Conservation (phyloP, 306 rosid species). For the Coriaria nepalensis region DNA sequence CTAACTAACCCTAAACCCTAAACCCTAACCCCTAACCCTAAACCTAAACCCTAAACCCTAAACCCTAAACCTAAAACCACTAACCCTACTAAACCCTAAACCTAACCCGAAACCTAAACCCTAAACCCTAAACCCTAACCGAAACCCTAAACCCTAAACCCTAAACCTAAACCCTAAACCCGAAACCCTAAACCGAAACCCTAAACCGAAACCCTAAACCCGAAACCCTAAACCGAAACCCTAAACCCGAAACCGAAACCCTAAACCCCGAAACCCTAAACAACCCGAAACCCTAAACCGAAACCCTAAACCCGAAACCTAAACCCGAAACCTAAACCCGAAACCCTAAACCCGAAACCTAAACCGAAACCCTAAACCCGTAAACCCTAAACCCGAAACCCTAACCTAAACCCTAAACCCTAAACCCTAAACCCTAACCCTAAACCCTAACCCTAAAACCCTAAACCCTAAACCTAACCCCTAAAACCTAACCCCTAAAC, state of each 20-base stretch:
- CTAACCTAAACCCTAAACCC: too few species aligned
- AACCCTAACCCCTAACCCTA: neutral
- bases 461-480: neutral
- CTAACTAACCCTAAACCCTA: neutral
- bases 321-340: neutral
- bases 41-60: neutral
- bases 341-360: neutral
- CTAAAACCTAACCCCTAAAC: too few species aligned
- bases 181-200: neutral
- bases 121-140: neutral
- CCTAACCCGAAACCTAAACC: neutral
- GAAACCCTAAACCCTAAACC: neutral
- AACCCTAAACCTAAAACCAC: neutral
- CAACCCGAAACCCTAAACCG: neutral
- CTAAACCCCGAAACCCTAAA: neutral
- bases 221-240: neutral
- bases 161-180: neutral
- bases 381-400: neutral
- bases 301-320: neutral
- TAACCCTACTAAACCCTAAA: neutral
- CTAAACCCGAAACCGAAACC: neutral
- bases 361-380: neutral
- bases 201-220: neutral
- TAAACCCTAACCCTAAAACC: neutral
- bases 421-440: too few species aligned